These are phyloP conservation scores for Capillidium heterosporum DNA, from an alignment of 371 early-diverging fungal genomes.

Conservation along the genomic window DNA sequence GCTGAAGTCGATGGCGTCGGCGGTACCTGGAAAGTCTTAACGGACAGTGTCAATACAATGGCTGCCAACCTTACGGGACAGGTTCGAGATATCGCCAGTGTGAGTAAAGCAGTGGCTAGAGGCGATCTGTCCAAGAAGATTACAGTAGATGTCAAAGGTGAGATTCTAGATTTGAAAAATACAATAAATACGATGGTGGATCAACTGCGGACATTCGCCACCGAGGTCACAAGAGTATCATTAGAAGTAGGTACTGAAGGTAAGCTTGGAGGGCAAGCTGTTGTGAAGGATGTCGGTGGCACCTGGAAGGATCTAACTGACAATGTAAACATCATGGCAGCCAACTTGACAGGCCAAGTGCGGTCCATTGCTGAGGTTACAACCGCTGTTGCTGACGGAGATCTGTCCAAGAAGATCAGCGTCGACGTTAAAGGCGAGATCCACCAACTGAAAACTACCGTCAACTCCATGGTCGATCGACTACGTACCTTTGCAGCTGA, in stretches of 20 bases:
- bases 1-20: constrained; percentile 29
- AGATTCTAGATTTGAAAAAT: constrained; percentile 35
- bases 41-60: constrained; percentile 43
- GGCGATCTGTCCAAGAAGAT: constrained; percentile 29
- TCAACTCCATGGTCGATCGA: constrained; percentile 42
- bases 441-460: constrained; percentile 24
- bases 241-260: constrained; percentile 32
- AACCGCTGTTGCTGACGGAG: constrained; percentile 34
- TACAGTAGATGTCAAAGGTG: constrained; percentile 23
- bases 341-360: constrained; percentile 39
- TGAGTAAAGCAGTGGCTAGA: constrained; percentile 24
- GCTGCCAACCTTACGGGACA: constrained; percentile 32
- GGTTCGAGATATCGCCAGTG: constrained; percentile 26
- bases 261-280: constrained; percentile 33
- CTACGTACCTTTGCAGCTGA: constrained; percentile 31
- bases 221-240: constrained; percentile 30
- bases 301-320: constrained; percentile 54
- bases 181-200: constrained; percentile 37
- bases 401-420: constrained; percentile 28
- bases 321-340: constrained; percentile 43
- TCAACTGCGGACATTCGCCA: constrained; percentile 23
- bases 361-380: constrained; percentile 39
- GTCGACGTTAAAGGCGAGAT: constrained; percentile 31
- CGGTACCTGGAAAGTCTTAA: constrained; percentile 37
- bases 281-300: constrained; percentile 37